phyloP scores from a whole-genome alignment of 306 rosid species.

The Sindora glabra region DNA sequence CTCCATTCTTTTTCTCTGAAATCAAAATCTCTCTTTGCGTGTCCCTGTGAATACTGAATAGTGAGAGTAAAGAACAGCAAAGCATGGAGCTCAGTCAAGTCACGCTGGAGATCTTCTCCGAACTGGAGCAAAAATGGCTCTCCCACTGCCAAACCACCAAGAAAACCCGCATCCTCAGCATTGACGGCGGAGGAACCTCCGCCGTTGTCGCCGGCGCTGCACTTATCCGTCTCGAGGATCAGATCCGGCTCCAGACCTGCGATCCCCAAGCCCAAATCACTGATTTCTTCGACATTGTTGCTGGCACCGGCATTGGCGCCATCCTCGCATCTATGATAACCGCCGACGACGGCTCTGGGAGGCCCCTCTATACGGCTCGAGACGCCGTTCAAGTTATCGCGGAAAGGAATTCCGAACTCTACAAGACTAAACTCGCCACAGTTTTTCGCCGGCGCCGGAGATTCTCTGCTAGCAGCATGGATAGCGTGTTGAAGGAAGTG shows the following conservation, averaged over 20 bases:
- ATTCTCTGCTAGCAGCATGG: constrained; percentile 64
- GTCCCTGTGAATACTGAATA: background rate
- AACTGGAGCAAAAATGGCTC: constrained; percentile 93
- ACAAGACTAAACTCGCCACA: constrained; percentile 23
- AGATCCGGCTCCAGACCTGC: constrained; percentile 82
- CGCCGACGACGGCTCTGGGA: constrained; percentile 56
- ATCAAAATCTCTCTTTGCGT: too few species aligned
- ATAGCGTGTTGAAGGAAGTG: constrained; percentile 45
- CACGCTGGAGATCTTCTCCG: constrained; percentile 81
- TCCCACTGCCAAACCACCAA: constrained; percentile 53
- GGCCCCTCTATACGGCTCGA: constrained; percentile 67
- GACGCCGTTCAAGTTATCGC: constrained; percentile 47
- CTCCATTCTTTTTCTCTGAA: background rate
- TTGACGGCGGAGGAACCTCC: constrained; percentile 89
- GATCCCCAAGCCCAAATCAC: constrained; percentile 66
- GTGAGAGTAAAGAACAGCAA: background rate
- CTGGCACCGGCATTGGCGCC: constrained; percentile 86
- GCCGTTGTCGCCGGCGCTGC: constrained; percentile 69
- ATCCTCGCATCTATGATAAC: constrained; percentile 71
- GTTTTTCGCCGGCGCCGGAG: constrained; percentile 40
- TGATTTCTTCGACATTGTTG: constrained; percentile 79
- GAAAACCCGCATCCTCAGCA: constrained; percentile 84
- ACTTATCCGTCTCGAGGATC: constrained; percentile 77
- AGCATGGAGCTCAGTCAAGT: constrained; percentile 75
- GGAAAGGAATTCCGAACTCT: constrained; percentile 40